Evolutionary conservation across 345 rosid genomes (phyloP).

Genomic region (Boechera retrofracta): DNA sequence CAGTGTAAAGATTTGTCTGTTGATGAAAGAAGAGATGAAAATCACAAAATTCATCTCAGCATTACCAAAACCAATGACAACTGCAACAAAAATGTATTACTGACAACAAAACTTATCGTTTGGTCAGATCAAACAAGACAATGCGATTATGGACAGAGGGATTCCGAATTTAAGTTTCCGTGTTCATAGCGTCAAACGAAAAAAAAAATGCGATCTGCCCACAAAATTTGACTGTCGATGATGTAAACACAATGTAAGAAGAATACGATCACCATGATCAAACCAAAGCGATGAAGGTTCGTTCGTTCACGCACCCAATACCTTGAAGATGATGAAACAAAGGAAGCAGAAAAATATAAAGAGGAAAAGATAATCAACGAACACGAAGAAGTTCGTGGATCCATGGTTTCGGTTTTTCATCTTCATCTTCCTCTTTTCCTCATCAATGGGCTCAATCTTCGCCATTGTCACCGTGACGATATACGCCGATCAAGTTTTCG

Average conservation of each 20-base stretch:
- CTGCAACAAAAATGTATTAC: neutral
- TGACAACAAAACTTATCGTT: neutral
- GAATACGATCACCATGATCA: slow-evolving; percentile 48
- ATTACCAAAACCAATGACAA: neutral
- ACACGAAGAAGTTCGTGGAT: slow-evolving; percentile 65
- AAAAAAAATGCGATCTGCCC: neutral
- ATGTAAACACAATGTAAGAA: slow-evolving; percentile 55
- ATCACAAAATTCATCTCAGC: slow-evolving; percentile 8
- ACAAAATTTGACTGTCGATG: slow-evolving; percentile 36
- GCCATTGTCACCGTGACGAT: slow-evolving; percentile 9
- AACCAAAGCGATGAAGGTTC: slow-evolving; percentile 31
- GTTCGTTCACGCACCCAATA: slow-evolving; percentile 50
- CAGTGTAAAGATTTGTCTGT: neutral
- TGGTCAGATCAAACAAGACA: too few relatives aligned
- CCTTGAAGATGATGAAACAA: slow-evolving; percentile 60
- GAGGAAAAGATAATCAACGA: slow-evolving; percentile 75
- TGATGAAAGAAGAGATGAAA: neutral
- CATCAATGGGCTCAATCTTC: slow-evolving; percentile 34
- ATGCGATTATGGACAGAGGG: slow-evolving; percentile 32
- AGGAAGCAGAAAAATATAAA: slow-evolving; percentile 74
- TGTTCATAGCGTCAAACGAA: slow-evolving; percentile 5
- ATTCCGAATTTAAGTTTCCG: neutral
- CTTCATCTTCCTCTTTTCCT: slow-evolving; percentile 25
- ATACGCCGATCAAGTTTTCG: slow-evolving; percentile 5
- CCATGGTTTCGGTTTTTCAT: slow-evolving; percentile 63